Percentiles rank a stretch among this genome's conserved stretches.
Evolutionary conservation across 73 alveolate genomes (phyloP).

Genomic region (Vitrella brassicaformis): DNA sequence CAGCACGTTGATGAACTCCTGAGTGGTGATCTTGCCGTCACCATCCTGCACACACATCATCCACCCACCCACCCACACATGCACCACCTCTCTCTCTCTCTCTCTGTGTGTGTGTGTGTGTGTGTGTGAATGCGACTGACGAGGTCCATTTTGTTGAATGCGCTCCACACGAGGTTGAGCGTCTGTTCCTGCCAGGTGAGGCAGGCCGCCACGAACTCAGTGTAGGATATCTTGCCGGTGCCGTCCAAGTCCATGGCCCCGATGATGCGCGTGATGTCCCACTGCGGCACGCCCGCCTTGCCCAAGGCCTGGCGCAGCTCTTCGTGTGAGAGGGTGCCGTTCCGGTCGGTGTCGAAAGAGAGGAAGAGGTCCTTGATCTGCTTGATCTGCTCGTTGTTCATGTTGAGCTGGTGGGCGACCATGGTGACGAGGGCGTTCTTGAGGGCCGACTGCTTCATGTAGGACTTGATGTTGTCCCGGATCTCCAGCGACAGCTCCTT

Average conservation of each 20-base stretch:
- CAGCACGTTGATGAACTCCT: background rate
- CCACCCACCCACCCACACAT: background rate
- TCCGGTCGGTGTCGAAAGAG: background rate
- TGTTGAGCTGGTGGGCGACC: background rate
- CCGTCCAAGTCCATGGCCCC: background rate
- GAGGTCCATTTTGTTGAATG: background rate
- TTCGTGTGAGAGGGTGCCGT: background rate
- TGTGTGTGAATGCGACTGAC: background rate
- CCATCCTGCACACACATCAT: background rate
- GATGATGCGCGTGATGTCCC: background rate
- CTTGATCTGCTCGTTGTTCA: background rate
- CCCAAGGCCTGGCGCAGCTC: background rate
- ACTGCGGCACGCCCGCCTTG: background rate
- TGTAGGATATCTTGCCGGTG: background rate
- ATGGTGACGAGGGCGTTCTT: background rate
- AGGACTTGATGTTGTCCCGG: background rate
- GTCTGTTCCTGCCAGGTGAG: background rate
- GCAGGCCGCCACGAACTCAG: background rate
- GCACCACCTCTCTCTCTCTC: background rate
- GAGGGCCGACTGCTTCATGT: background rate
- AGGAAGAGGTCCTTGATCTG: background rate
- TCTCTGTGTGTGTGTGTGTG: no score
- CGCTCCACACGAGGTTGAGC: background rate
- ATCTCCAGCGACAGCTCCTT: background rate
- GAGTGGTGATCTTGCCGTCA: background rate